Percentiles rank a stretch among this genome's conserved stretches.
Conservation (phyloP, 176 grass and related monocot species). For the Oryza brachyantha region DNA sequence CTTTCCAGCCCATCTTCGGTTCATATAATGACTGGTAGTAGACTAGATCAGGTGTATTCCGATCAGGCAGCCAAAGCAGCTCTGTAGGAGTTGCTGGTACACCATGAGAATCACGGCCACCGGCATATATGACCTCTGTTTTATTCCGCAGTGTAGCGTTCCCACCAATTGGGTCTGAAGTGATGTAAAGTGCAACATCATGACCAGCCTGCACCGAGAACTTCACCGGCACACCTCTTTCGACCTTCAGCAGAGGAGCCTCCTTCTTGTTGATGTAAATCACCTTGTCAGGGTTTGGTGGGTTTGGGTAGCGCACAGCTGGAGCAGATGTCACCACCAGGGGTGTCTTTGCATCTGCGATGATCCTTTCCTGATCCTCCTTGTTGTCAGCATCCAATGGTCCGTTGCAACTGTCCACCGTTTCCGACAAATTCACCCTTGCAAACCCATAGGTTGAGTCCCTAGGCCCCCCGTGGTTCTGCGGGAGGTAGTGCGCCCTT, state of each 20-base stretch:
- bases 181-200: conserved; percentile 81
- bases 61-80: conserved; percentile 77
- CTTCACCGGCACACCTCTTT: conserved; percentile 87
- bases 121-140: conserved; percentile 94
- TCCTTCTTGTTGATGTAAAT: conserved; percentile 98
- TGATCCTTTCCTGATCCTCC: conserved; percentile 92
- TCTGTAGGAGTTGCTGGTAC: conserved; percentile 78
- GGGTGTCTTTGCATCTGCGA: conserved; percentile 62
- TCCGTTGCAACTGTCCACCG: conserved; percentile 57
- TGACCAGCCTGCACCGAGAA: conserved; percentile 94
- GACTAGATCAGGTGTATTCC: conserved; percentile 90
- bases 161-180: conserved; percentile 82
- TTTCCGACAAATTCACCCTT: conserved; percentile 63
- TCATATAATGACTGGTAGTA: conserved; percentile 87
- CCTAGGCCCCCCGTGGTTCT: conserved; percentile 60
- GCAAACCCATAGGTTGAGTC: conserved; percentile 54
- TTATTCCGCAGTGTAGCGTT: conserved; percentile 78
- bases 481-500: conserved; percentile 79
- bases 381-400: conserved; percentile 85
- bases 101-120: conserved; percentile 73
- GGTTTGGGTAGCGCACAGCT: conserved; percentile 87
- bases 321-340: conserved; percentile 72
- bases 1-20: conserved; percentile 95
- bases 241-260: conserved; percentile 77
- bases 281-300: conserved; percentile 82